A percentile compares a stretch with the other conserved stretches of the same genome.
Conservation (phyloP, 2,329 filamentous ascomycete species). For the Cryphonectria japonica region DNA sequence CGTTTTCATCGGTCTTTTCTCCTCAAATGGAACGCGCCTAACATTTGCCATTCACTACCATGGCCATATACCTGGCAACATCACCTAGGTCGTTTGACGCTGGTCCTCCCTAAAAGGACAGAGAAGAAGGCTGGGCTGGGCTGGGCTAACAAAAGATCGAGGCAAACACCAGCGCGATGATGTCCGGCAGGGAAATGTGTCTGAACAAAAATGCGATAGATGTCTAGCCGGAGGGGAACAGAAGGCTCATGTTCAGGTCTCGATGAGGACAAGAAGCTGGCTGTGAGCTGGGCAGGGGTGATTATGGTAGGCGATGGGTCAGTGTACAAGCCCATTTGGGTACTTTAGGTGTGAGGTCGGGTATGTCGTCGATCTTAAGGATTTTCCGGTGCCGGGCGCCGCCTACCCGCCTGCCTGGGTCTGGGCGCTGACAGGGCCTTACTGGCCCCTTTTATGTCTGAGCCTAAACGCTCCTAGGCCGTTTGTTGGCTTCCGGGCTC, state of each 20-base stretch:
- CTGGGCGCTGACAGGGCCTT: not conserved
- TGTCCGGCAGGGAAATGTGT: not conserved
- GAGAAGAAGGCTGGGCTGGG: not conserved
- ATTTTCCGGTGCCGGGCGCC: conserved; percentile 21
- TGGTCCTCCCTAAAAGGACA: not conserved
- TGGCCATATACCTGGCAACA: not conserved
- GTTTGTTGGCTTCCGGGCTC: not conserved
- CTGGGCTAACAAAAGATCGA: not conserved
- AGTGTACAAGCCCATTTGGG: conserved; percentile 10
- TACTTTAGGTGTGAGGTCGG: conserved; percentile 18
- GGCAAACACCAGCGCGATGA: not conserved
- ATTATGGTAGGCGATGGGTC: conserved; percentile 16
- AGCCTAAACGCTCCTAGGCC: not conserved
- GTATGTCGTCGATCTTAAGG: conserved; percentile 16
- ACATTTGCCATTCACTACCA: conserved; percentile 1
- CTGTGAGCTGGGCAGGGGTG: conserved; percentile 19
- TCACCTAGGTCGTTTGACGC: not conserved
- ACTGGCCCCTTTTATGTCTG: not conserved
- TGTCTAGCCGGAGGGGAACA: conserved; percentile 8
- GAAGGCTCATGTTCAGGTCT: conserved; percentile 21
- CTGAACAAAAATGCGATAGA: not conserved
- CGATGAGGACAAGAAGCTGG: not conserved
- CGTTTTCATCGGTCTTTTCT: not conserved
- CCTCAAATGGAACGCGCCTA: not conserved
- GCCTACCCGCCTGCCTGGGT: not conserved